Evolutionary conservation across 495 filamentous ascomycete genomes (phyloP).

Genomic region (Lophiostoma macrostomum): DNA sequence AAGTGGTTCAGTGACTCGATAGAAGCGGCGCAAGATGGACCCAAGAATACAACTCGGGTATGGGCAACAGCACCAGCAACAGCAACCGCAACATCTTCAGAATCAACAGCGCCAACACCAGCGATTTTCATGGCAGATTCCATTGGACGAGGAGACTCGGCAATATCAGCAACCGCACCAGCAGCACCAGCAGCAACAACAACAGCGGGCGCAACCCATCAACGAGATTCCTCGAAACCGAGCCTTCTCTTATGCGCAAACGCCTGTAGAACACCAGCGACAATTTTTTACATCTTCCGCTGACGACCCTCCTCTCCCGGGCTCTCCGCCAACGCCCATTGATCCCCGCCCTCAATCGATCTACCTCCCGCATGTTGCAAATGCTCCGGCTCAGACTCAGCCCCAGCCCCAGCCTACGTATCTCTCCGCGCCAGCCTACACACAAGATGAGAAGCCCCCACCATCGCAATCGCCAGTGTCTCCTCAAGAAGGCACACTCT

Average conservation of each 20-base stretch:
- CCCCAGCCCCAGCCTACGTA: conserved; percentile 9
- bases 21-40: conserved; percentile 30
- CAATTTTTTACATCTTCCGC: conserved; percentile 1
- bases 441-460: conserved; percentile 11
- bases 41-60: background rate
- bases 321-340: conserved; percentile 17
- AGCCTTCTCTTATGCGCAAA: conserved; percentile 26
- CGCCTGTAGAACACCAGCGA: conserved; percentile 18
- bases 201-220: background rate
- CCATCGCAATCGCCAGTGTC: conserved; percentile 13
- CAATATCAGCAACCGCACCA: conserved; percentile 9
- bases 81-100: conserved; percentile 17
- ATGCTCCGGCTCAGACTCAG: conserved; percentile 10
- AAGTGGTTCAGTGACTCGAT: too few relatives aligned
- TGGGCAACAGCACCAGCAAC: background rate
- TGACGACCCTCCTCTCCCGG: conserved; percentile 11
- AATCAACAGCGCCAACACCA: conserved; percentile 19
- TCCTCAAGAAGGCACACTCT: background rate
- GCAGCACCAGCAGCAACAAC: conserved; percentile 2
- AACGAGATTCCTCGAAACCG: conserved; percentile 6
- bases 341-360: conserved; percentile 24
- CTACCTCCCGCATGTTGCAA: conserved; percentile 13
- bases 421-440: conserved; percentile 5
- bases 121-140: conserved; percentile 31
- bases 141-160: background rate